Base-by-base conservation (phyloP, 2,329 filamentous ascomycete species). In the Alternaria burnsii region DNA sequence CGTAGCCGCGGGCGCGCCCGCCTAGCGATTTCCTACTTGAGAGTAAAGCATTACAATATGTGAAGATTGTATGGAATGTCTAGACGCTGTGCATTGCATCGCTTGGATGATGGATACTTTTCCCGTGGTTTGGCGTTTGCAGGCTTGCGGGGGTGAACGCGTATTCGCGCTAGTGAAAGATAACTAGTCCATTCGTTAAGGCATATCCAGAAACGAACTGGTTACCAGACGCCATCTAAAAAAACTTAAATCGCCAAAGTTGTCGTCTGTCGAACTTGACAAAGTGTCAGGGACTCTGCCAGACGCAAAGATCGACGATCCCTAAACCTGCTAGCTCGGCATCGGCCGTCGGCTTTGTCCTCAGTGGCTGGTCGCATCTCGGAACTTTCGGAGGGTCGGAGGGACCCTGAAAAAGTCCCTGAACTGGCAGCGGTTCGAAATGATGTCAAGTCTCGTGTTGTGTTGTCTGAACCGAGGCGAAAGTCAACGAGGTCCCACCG, bases 21-120 rank as follows among this genome's bases (percentile, higher is more conserved):
- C 48, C 53, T 61, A 52, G 58, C 16, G 32, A 57, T 52, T 54
- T 47, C 28, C 28, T 44, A 24, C 40, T 52, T 32, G 47, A 38
- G 46, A 38, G 46, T 50, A 22, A 22, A 22, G 46, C 46, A 50
- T 50, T 11, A 20, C 20, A 20, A 50, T 50, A 50, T 50, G 30
- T 50, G 32, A 24, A 50, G 32, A 32, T 26, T 36, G 8, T 50
- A 50, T 38, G 46, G 46, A 7, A 24, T 7, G 14, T 50, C 20
- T 50, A 50, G 46, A 38, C 32, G 30, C 46, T 11, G 34, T 50
- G 46, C 46, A 36, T 50, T 20, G 32, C 32, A 50, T 50, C 32
- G 46, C 46, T 36, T 38, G 46, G 12, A 50, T 26, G 30, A 24
- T 50, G 46, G 40, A 50, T 38, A 50, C 46, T 12, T 50, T 50